phyloP scores from a whole-genome alignment of 176 grass and related monocot genomes.

The barley (Hordeum vulgare) region MorexV3_pseudomolecules_assembly NC_058523.1:62771599-62772098 shows the following conservation, averaged over 20 bases:
- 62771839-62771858: neutral
- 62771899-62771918: neutral
- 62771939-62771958: too few species aligned
- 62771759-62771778: neutral
- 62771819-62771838: neutral
- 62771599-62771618: slow-evolving; percentile 15
- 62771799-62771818: neutral
- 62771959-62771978: too few species aligned
- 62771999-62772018: too few species aligned
- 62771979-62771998: too few species aligned
- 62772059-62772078: too few species aligned
- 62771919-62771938: too few species aligned
- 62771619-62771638: neutral
- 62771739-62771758: neutral
- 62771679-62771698: neutral
- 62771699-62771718: neutral
- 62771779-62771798: neutral
- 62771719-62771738: neutral
- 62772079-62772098: too few species aligned
- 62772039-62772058: too few species aligned
- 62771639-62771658: slow-evolving; percentile 5
- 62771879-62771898: too few species aligned
- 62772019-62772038: too few species aligned
- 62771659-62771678: neutral
- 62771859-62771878: neutral